phyloP scores from a whole-genome alignment of 2,329 filamentous ascomycete genomes.

The Chaetomiaceae sp. region DNA sequence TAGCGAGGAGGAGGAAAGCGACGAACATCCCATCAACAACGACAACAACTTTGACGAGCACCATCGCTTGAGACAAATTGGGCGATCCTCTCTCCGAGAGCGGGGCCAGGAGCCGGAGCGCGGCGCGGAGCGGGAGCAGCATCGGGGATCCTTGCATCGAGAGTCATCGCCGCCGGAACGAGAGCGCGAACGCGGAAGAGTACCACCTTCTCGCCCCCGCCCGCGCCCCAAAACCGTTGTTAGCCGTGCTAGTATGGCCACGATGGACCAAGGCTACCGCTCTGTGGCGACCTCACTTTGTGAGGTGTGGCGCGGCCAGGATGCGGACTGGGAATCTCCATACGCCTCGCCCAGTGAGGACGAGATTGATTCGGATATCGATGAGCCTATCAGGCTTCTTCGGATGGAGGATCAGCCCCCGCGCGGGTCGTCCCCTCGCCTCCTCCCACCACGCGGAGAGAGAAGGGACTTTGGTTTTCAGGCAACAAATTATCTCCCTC shows the following conservation, averaged over 20 bases:
- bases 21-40: neutral
- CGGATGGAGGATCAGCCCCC: slow-evolving; percentile 6
- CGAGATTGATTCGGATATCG: slow-evolving; percentile 8
- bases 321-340: slow-evolving; percentile 28
- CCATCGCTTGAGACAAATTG: neutral
- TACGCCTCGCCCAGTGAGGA: slow-evolving; percentile 18
- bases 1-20: slow-evolving; percentile 20
- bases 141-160: neutral
- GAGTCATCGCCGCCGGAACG: neutral
- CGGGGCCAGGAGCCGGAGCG: neutral
- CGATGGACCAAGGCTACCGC: slow-evolving; percentile 14
- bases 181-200: neutral
- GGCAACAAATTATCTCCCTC: neutral
- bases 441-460: slow-evolving; percentile 7
- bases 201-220: neutral
- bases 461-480: slow-evolving; percentile 10
- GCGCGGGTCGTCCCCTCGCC: slow-evolving; percentile 6
- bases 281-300: slow-evolving; percentile 22
- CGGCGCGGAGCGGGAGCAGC: neutral
- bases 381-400: slow-evolving; percentile 1
- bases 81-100: neutral
- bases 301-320: slow-evolving; percentile 25
- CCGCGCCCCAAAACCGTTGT: slow-evolving; percentile 1
- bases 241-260: slow-evolving; percentile 13
- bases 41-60: neutral